Conservation (phyloP, 1,284 basidiomycete genomes). For the Marasmius tenuissimus region DNA sequence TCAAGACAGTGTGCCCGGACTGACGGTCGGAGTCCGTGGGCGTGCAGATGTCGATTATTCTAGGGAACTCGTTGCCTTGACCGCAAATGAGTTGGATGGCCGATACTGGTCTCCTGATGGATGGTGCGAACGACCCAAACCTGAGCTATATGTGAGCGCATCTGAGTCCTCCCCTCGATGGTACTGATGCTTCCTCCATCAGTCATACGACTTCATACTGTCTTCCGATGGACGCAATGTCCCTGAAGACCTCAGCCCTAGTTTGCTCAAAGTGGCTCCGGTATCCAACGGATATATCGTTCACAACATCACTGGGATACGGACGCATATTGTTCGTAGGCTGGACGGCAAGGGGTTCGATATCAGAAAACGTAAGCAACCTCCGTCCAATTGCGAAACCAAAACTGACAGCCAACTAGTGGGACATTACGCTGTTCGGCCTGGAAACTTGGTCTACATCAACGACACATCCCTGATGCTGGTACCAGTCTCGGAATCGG, state of each 20-base stretch:
- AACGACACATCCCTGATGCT: conserved; percentile 67
- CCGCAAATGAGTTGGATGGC: conserved; percentile 50
- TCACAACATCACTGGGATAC: conserved; percentile 75
- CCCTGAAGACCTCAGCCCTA: conserved; percentile 71
- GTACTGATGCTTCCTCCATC: conserved; percentile 11
- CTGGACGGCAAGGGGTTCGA: conserved; percentile 87
- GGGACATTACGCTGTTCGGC: conserved; percentile 77
- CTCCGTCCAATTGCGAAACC: not conserved
- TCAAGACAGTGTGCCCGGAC: conserved; percentile 38
- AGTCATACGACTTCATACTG: conserved; percentile 82
- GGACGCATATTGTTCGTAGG: conserved; percentile 73
- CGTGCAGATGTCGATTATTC: conserved; percentile 80
- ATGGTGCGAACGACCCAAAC: conserved; percentile 69
- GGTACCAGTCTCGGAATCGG: conserved; percentile 27
- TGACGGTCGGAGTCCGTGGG: conserved; percentile 68
- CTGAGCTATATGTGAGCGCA: conserved; percentile 69
- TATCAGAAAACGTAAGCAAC: conserved; percentile 70
- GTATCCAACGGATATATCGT: conserved; percentile 74
- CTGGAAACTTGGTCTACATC: conserved; percentile 80
- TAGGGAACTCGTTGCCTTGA: conserved; percentile 60
- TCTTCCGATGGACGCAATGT: conserved; percentile 56
- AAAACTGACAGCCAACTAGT: conserved; percentile 44
- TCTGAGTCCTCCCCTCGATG: not conserved
- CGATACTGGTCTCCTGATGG: conserved; percentile 64
- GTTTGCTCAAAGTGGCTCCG: conserved; percentile 59